These are phyloP conservation scores for Exserohilum rostratum DNA, from an alignment of 2,329 filamentous ascomycete species.

Conservation along the genomic window DNA sequence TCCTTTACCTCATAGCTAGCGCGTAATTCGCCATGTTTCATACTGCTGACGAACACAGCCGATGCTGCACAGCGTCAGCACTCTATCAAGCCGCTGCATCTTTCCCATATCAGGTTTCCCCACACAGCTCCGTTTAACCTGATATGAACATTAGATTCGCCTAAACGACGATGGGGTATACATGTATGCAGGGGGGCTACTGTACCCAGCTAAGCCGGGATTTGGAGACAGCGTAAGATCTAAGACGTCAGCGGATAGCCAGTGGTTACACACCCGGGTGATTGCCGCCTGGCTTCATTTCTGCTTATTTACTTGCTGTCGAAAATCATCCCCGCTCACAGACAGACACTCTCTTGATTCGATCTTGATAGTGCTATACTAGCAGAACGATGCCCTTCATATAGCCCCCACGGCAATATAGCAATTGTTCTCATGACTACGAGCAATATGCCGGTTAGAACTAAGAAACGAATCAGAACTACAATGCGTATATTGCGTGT, in stretches of 20 bases:
- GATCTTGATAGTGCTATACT: not conserved
- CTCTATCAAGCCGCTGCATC: constrained; percentile 11
- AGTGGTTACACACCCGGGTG: not conserved
- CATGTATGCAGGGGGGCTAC: not conserved
- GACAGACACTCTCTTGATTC: not conserved
- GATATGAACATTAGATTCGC: constrained; percentile 10
- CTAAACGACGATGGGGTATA: constrained; percentile 2
- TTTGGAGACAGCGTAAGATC: not conserved
- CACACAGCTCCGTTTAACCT: constrained; percentile 5
- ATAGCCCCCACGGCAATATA: not conserved
- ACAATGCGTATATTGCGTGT: not conserved
- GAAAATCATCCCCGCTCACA: not conserved
- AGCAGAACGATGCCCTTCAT: not conserved
- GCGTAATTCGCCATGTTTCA: constrained; percentile 11
- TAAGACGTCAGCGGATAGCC: not conserved
- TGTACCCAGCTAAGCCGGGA: not conserved
- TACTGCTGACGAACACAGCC: constrained; percentile 5
- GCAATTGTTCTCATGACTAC: not conserved
- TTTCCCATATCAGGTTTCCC: constrained; percentile 1
- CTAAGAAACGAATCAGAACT: not conserved
- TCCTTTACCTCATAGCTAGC: not conserved
- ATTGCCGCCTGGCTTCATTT: constrained; percentile 1
- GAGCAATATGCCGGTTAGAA: not conserved
- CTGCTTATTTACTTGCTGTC: not conserved
- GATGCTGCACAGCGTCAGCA: constrained; percentile 3